phyloP scores from a whole-genome alignment of 345 rosid species.

The Citrus hindsii region DNA sequence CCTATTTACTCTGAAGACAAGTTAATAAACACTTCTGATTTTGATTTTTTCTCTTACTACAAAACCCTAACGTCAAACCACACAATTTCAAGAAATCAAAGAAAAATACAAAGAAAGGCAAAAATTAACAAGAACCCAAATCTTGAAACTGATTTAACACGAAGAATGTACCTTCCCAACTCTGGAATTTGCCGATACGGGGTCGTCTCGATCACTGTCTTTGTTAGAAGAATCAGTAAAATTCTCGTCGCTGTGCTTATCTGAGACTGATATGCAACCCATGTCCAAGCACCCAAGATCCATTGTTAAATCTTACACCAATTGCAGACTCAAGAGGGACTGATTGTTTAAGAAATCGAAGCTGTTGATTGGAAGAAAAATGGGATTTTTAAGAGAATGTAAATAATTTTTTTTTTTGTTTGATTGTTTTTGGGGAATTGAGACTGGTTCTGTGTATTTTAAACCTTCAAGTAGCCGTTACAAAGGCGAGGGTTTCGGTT shows the following conservation, averaged over 20 bases:
- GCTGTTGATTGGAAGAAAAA: background rate
- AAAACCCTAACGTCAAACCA: background rate
- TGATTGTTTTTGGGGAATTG: too few species aligned
- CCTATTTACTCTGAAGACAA: background rate
- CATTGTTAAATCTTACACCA: conserved; percentile 25
- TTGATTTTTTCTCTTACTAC: background rate
- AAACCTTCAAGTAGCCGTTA: conserved; percentile 32
- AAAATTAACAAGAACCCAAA: conserved; percentile 2
- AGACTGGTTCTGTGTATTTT: background rate
- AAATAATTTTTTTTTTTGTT: background rate
- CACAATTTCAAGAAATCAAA: background rate
- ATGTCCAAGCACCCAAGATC: conserved; percentile 73
- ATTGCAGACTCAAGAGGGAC: background rate
- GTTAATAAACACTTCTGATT: background rate
- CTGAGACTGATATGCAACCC: conserved; percentile 45
- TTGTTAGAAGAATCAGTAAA: conserved; percentile 18
- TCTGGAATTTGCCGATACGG: conserved; percentile 40
- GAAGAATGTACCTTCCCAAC: conserved; percentile 38
- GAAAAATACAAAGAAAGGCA: background rate
- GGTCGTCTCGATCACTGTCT: conserved; percentile 25
- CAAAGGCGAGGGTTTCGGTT: background rate
- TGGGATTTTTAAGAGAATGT: background rate
- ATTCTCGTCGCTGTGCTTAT: conserved; percentile 28
- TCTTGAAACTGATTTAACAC: background rate
- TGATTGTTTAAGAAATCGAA: background rate